phyloP scores from a whole-genome alignment of 495 filamentous ascomycete species.

The Rhypophila decipiens region DNA sequence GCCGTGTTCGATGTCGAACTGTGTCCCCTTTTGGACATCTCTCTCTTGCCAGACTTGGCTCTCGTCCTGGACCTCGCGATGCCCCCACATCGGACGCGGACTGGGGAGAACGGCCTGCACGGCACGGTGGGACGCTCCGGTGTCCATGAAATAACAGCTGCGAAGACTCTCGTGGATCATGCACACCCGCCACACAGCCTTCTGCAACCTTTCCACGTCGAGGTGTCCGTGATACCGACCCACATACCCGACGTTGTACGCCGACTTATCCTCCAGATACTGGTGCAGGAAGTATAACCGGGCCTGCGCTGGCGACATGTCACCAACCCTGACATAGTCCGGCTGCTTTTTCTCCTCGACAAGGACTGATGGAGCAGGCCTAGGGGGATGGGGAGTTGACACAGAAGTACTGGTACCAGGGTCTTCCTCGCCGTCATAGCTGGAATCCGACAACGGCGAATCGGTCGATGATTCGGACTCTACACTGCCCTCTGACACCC shows the following conservation, averaged over 20 bases:
- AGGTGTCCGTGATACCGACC: not conserved
- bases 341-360: too few species aligned
- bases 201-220: not conserved
- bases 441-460: not conserved
- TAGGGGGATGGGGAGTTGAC: not conserved
- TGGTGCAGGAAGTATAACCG: not conserved
- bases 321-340: not conserved
- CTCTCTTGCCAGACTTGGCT: not conserved
- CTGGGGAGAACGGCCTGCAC: slow-evolving; percentile 7
- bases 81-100: slow-evolving; percentile 2
- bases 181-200: not conserved
- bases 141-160: slow-evolving; percentile 19
- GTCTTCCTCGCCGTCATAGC: not conserved
- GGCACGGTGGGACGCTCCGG: not conserved
- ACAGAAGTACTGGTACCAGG: not conserved
- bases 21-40: slow-evolving; percentile 1
- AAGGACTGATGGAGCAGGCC: not conserved
- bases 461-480: not conserved
- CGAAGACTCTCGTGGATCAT: slow-evolving; percentile 36
- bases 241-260: not conserved
- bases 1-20: slow-evolving; percentile 12
- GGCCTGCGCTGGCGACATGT: not conserved
- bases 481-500: not conserved
- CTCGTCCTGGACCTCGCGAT: not conserved
- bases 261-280: not conserved